phyloP scores from a whole-genome alignment of 768 basidiomycete species.

The Saitozyma sp. region DNA sequence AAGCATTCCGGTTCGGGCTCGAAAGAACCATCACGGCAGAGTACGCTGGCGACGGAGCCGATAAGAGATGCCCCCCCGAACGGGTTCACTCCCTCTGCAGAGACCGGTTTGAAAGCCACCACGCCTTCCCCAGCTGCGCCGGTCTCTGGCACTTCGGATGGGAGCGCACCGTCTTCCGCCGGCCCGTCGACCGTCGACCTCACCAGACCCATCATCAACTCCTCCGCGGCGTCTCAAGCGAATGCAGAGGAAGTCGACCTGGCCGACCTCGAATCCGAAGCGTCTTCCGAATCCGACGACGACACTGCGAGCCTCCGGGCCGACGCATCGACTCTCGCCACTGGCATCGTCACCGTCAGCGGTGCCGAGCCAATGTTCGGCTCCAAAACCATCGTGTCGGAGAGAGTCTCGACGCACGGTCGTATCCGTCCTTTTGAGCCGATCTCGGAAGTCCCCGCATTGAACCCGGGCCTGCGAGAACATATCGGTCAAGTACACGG shows the following conservation, averaged over 20 bases:
- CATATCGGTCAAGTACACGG: conserved; percentile 45
- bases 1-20: conserved; percentile 7
- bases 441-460: conserved; percentile 31
- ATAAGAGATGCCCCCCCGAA: not conserved
- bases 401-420: conserved; percentile 45
- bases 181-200: conserved; percentile 23
- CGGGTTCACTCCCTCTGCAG: not conserved
- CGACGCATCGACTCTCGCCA: not conserved
- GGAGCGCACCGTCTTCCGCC: not conserved
- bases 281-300: conserved; percentile 22
- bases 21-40: conserved; percentile 3
- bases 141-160: not conserved
- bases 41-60: not conserved
- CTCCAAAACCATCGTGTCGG: conserved; percentile 32
- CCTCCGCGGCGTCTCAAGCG: conserved; percentile 26
- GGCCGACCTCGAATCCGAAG: conserved; percentile 40
- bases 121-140: not conserved
- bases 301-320: conserved; percentile 4
- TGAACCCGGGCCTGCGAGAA: conserved; percentile 36
- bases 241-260: conserved; percentile 31
- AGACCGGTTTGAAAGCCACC: not conserved
- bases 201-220: conserved; percentile 38
- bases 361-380: conserved; percentile 30
- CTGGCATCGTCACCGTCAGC: conserved; percentile 25
- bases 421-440: conserved; percentile 44